Conservation (phyloP, 2,329 filamentous ascomycete species). For the Pyricularia grisea region DNA sequence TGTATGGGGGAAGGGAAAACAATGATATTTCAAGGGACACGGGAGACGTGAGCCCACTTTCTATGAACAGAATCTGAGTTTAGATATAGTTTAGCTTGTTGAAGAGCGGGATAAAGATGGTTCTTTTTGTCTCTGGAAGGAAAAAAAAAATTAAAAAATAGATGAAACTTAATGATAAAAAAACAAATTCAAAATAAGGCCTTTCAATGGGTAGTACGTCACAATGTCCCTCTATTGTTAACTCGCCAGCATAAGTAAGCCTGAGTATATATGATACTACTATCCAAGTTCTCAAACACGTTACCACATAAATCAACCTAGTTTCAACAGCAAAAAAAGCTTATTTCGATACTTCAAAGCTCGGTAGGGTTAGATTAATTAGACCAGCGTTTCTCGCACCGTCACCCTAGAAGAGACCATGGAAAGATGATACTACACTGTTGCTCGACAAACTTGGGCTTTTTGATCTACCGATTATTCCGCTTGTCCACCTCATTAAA, state of each 20-base stretch:
- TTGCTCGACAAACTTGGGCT: background rate
- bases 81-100: background rate
- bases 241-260: background rate
- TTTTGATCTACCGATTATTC: background rate
- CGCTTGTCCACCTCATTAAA: background rate
- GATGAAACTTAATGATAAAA: background rate
- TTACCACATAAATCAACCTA: too few species aligned
- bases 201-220: background rate
- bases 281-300: too few species aligned
- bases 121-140: background rate
- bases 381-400: too few species aligned
- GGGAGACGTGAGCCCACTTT: slow-evolving; percentile 42
- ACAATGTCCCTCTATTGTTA: background rate
- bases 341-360: too few species aligned
- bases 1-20: slow-evolving; percentile 23
- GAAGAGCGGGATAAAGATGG: background rate
- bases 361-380: too few species aligned
- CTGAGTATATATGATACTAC: too few species aligned
- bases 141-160: background rate
- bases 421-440: too few species aligned
- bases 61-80: slow-evolving; percentile 44
- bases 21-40: slow-evolving; percentile 12
- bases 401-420: too few species aligned
- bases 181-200: background rate
- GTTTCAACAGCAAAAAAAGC: too few species aligned